Percentiles rank a stretch among this genome's conserved stretches.
Evolutionary conservation across 2,329 filamentous ascomycete genomes (phyloP).

Genomic region (Pyricularia sp.): DNA sequence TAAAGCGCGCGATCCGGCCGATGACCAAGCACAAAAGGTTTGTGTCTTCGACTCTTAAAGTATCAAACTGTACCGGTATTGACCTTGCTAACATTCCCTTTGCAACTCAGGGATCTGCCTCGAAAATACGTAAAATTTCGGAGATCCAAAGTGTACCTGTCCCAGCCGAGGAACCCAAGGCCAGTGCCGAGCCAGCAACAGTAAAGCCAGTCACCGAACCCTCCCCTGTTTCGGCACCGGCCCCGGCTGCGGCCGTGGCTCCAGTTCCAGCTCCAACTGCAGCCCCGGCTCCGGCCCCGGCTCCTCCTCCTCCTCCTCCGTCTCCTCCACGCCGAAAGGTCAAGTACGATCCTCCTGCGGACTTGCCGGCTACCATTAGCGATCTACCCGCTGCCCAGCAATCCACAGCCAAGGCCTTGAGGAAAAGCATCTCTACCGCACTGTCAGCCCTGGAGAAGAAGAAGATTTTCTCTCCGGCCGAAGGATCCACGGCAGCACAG

Average conservation of each 20-base stretch:
- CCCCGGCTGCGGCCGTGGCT: not conserved
- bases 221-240: not conserved
- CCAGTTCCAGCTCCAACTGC: not conserved
- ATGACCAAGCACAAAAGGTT: conserved; percentile 41
- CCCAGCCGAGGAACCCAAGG: not conserved
- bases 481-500: conserved; percentile 52
- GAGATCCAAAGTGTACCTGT: conserved; percentile 32
- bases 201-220: not conserved
- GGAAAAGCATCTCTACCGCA: conserved; percentile 58
- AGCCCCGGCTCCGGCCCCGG: not conserved
- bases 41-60: conserved; percentile 13
- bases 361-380: conserved; percentile 39
- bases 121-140: conserved; percentile 47
- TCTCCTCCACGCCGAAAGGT: conserved; percentile 9
- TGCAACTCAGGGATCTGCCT: conserved; percentile 24
- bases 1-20: conserved; percentile 48
- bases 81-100: not conserved
- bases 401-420: conserved; percentile 59
- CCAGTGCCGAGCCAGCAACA: not conserved
- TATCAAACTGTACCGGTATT: not conserved
- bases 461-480: conserved; percentile 51
- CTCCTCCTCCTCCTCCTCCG: conserved; percentile 9
- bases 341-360: conserved; percentile 39
- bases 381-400: conserved; percentile 56
- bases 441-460: conserved; percentile 60